phyloP scores from a whole-genome alignment of 2,329 filamentous ascomycete species.

The Trichothecium sympodiale region DNA sequence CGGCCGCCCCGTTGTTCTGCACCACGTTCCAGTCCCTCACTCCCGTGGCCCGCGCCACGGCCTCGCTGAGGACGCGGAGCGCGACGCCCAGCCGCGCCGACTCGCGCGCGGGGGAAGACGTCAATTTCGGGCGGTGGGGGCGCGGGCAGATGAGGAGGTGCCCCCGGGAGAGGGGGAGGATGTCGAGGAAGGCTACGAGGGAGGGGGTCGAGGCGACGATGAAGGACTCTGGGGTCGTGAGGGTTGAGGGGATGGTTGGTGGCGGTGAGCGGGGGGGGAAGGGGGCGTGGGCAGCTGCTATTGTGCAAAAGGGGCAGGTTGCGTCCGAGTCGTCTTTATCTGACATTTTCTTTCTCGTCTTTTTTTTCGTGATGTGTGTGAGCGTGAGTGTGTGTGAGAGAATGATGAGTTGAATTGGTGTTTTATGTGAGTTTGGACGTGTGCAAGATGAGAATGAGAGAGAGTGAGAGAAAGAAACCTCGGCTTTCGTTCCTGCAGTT shows the following conservation, averaged over 20 bases:
- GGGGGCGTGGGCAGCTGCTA: conserved; percentile 36
- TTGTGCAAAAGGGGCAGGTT: conserved; percentile 53
- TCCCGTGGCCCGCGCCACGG: conserved; percentile 57
- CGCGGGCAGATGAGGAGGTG: conserved; percentile 78
- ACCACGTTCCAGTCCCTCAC: conserved; percentile 89
- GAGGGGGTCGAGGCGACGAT: conserved; percentile 68
- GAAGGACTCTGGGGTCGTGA: conserved; percentile 37
- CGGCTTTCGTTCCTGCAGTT: no score
- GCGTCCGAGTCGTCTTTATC: no score
- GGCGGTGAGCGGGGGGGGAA: conserved; percentile 34
- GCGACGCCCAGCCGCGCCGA: conserved; percentile 54
- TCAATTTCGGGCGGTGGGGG: conserved; percentile 65
- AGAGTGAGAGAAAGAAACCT: no score
- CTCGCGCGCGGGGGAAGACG: conserved; percentile 53
- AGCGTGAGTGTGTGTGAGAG: no score
- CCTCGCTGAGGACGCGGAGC: conserved; percentile 62
- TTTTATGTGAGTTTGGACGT: no score
- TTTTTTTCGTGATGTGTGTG: no score
- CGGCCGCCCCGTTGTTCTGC: conserved; percentile 85
- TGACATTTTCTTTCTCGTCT: no score
- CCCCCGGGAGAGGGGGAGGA: conserved; percentile 73
- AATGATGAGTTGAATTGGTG: no score
- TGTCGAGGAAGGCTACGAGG: conserved; percentile 84
- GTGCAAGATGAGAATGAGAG: no score
- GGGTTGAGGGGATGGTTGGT: conserved; percentile 17